Evolutionary conservation across 2,329 filamentous ascomycete genomes (phyloP), one percentile per base, ranked within the genome.

Genomic region (Monilinia laxa): DNA sequence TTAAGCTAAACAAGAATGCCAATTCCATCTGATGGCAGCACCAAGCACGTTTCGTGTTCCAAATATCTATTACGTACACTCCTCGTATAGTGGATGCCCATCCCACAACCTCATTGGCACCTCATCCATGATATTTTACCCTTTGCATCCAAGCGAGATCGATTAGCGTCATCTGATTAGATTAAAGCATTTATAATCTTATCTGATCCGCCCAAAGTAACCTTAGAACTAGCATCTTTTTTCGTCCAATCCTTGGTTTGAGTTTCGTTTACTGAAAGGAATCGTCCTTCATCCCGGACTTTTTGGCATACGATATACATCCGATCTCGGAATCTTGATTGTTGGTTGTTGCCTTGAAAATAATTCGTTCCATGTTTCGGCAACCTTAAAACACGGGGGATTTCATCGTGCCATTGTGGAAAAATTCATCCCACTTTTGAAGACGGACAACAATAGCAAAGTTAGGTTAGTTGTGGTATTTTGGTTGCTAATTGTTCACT

Each of bases 151-250:
- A 62, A 62, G 58, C 45, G 58, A 62, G 35, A 4, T 40, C 20
- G n/a, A 7, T 62, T 62, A 62, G 58, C 58, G 45, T 62, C 45
- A 62, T 62, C 58, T 62, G 58, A 62, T 62, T 62, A 62, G 58
- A 62, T 62, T 25, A 25, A 60, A 51, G 18, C 20, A 51, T 4
- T 49, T 35, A 49, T 20, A 38, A 62, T 62, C 58, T 62, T 62
- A 62, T 62, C 58, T 62, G 58, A 62, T 62, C 58, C 58, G 58
- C 45, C 38, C 31, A 62, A 38, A 51, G 38, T 28, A 49, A 47
- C 20, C 20, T 49, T n/a, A 1, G n/a, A 11, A 7, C 16, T 9
- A 35, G 31, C 31, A 6, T 35, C 31, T 35, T 35, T 35, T 35
- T 35, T 9, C 31, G 12, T 5, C 47, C 42, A 23, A 60, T 60